These are phyloP conservation scores for Durusdinium trenchii DNA, from an alignment of 73 alveolate genomes.

Conservation along the genomic window DNA sequence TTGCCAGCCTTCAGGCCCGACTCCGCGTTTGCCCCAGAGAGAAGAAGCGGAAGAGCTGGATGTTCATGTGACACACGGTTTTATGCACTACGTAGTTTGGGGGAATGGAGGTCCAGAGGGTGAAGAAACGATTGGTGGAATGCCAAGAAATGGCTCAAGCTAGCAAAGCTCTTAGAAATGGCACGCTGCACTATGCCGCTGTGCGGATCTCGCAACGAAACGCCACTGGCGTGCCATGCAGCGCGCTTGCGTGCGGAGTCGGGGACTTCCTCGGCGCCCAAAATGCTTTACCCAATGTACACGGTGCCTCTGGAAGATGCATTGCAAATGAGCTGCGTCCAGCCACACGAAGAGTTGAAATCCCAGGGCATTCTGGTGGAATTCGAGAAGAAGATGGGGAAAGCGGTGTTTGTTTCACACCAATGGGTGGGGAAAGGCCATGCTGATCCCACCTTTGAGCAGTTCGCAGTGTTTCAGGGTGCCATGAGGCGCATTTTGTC, in stretches of 20 bases:
- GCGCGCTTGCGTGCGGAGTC: neutral
- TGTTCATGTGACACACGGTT: too few species aligned
- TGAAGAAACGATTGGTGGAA: too few species aligned
- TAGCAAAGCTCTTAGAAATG: too few species aligned
- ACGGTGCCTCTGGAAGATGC: slow-evolving; percentile 45
- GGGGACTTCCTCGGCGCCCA: too few species aligned
- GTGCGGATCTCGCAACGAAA: neutral
- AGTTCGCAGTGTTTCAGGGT: neutral
- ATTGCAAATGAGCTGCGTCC: neutral
- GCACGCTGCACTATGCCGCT: neutral
- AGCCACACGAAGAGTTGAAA: slow-evolving; percentile 20
- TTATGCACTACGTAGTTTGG: too few species aligned
- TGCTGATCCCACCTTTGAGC: slow-evolving; percentile 6
- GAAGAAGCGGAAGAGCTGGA: too few species aligned
- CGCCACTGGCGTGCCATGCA: slow-evolving; percentile 17
- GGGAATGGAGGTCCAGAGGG: too few species aligned
- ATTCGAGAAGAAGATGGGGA: neutral
- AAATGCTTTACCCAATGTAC: slow-evolving; percentile 22
- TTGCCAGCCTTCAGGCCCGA: too few species aligned
- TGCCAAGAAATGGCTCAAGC: too few species aligned
- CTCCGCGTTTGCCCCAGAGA: too few species aligned
- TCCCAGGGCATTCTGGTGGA: neutral
- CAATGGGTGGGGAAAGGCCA: slow-evolving; percentile 1
- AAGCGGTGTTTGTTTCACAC: slow-evolving; percentile 13
- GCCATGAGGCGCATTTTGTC: neutral